Conservation (phyloP, 768 basidiomycete species). For the Tricholoma terreum region DNA sequence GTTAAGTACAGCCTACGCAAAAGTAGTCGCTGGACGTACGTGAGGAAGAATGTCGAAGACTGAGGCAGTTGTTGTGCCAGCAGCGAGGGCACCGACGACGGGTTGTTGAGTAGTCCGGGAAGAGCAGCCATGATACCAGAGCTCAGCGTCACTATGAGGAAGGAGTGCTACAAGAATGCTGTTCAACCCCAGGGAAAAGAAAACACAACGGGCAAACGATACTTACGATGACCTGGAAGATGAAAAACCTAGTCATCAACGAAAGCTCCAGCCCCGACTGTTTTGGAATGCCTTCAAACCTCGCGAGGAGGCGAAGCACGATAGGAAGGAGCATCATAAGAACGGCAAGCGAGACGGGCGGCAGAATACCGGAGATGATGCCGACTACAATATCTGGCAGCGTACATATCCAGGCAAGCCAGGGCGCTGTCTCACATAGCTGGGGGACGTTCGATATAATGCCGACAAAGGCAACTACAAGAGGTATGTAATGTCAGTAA, state of each 20-base stretch:
- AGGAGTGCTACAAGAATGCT: conserved; percentile 66
- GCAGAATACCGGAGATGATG: conserved; percentile 83
- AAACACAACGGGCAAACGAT: neutral
- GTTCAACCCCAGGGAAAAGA: neutral
- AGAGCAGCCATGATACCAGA: conserved; percentile 82
- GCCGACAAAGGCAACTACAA: conserved; percentile 79
- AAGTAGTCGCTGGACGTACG: conserved; percentile 44
- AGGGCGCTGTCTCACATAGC: conserved; percentile 60
- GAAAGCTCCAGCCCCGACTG: conserved; percentile 81
- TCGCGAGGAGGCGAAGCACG: conserved; percentile 72
- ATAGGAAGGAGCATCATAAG: conserved; percentile 88
- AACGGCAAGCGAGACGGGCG: conserved; percentile 83
- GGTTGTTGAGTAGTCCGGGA: conserved; percentile 59
- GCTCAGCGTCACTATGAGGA: conserved; percentile 83
- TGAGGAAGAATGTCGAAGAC: conserved; percentile 90
- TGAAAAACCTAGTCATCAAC: conserved; percentile 88
- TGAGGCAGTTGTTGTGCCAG: conserved; percentile 80
- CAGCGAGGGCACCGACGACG: conserved; percentile 62
- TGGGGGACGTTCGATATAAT: conserved; percentile 74
- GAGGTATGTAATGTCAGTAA: neutral
- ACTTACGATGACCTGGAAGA: conserved; percentile 89
- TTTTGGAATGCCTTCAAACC: conserved; percentile 89
- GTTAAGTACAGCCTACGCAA: no score
- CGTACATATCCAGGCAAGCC: conserved; percentile 83
- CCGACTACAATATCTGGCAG: conserved; percentile 67